Evolutionary conservation across 495 filamentous ascomycete genomes (phyloP).

Genomic region (Aspergillus kassunensis): DNA sequence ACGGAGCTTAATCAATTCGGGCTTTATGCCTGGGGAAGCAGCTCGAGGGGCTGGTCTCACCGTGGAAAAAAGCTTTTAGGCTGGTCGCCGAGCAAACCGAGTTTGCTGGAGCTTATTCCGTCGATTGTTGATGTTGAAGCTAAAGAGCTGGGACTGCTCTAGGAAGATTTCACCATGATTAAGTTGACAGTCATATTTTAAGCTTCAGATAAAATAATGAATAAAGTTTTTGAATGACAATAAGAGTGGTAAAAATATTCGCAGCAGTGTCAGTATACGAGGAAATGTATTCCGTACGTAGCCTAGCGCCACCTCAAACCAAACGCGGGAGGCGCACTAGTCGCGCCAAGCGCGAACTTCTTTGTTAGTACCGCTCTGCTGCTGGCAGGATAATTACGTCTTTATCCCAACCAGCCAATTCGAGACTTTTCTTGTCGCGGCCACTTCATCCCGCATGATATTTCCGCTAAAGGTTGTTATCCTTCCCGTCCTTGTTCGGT

Average conservation of each 20-base stretch:
- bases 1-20: constrained; percentile 29
- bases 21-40: constrained; percentile 55
- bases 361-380: background rate
- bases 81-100: constrained; percentile 55
- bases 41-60: constrained; percentile 56
- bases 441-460: constrained; percentile 13
- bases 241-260: no score
- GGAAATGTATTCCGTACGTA: no score
- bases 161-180: constrained; percentile 20
- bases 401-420: constrained; percentile 7
- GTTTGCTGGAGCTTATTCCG: constrained; percentile 54
- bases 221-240: no score
- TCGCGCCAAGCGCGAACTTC: background rate
- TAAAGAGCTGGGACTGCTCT: constrained; percentile 55
- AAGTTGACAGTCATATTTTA: constrained; percentile 16
- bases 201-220: no score
- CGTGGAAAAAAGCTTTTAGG: constrained; percentile 63
- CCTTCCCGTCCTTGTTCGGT: background rate
- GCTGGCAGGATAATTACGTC: constrained; percentile 7
- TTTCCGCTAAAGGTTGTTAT: constrained; percentile 19
- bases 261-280: no score
- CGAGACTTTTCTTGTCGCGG: constrained; percentile 1
- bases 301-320: background rate
- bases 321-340: background rate
- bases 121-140: constrained; percentile 51